Percentiles rank a stretch among this genome's conserved stretches.
Conservation (phyloP, 2,329 filamentous ascomycete species). For the Hypoxylon sp. region DNA sequence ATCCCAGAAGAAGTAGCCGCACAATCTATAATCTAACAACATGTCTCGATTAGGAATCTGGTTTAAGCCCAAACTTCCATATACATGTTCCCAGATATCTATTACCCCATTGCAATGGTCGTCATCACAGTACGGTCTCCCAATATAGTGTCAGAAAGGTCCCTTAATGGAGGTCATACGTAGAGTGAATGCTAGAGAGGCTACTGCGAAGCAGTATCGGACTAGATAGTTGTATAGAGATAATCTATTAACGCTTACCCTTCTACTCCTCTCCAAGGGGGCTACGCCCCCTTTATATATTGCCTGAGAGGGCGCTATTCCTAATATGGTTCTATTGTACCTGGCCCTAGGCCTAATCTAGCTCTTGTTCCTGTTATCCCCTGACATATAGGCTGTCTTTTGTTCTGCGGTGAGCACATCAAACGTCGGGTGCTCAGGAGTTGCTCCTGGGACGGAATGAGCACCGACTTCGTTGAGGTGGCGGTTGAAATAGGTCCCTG, state of each 20-base stretch:
- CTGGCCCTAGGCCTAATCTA: too few species aligned
- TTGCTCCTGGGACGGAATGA: neutral
- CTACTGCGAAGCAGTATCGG: too few species aligned
- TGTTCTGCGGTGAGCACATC: neutral
- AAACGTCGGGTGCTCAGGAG: neutral
- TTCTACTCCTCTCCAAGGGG: too few species aligned
- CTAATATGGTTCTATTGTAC: too few species aligned
- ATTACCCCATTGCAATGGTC: neutral
- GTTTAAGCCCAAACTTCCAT: neutral
- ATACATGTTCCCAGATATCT: neutral
- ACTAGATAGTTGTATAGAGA: too few species aligned
- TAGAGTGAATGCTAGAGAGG: too few species aligned
- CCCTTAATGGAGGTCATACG: too few species aligned
- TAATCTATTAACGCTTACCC: too few species aligned
- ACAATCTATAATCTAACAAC: neutral
- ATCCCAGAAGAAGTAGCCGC: constrained; percentile 14
- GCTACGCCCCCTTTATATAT: too few species aligned
- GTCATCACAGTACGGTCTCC: constrained; percentile 2
- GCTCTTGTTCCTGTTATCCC: too few species aligned
- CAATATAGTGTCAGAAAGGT: too few species aligned
- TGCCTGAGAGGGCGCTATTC: too few species aligned
- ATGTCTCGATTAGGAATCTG: neutral
- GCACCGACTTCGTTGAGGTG: neutral
- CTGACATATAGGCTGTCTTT: neutral
- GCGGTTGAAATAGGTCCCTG: neutral